These are phyloP conservation scores for Acrasis kona DNA, from an alignment of 78 protist genomes.

Conservation along the genomic window DNA sequence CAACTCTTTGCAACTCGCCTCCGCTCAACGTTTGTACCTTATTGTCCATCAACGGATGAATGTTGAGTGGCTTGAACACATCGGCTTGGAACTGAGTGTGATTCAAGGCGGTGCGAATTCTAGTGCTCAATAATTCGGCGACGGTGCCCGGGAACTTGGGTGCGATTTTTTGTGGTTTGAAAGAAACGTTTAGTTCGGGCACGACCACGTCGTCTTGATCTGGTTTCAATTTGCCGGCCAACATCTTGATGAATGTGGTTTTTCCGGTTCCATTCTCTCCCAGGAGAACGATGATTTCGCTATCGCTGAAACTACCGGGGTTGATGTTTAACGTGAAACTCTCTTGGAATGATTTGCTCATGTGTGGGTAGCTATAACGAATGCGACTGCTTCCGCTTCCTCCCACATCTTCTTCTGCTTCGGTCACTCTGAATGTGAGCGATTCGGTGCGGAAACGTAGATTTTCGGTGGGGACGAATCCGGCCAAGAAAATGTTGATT, in stretches of 20 bases:
- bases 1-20: constrained; percentile 99
- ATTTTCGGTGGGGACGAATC: constrained; percentile 98
- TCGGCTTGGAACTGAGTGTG: constrained; percentile 95
- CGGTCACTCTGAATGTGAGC: constrained; percentile 60
- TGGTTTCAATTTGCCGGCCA: constrained; percentile 84
- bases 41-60: constrained; percentile 81
- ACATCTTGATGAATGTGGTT: constrained; percentile 97
- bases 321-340: constrained; percentile 73
- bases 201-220: constrained; percentile 54
- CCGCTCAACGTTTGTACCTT: constrained; percentile 88
- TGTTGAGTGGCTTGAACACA: constrained; percentile 89
- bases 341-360: constrained; percentile 88
- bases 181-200: constrained; percentile 82
- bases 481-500: constrained; percentile 98
- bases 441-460: constrained; percentile 95
- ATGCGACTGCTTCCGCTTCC: constrained; percentile 27
- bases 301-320: constrained; percentile 88
- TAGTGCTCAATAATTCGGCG: constrained; percentile 69
- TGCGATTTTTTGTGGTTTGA: constrained; percentile 97
- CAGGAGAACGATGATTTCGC: constrained; percentile 96
- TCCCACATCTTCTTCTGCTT: constrained; percentile 43
- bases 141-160: constrained; percentile 91
- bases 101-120: constrained; percentile 62
- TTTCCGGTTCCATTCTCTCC: constrained; percentile 99
- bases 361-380: constrained; percentile 82